These are phyloP conservation scores for Aspergillus sclerotiicarbonarius DNA, from an alignment of 495 filamentous ascomycete species.

Conservation along the genomic window DNA sequence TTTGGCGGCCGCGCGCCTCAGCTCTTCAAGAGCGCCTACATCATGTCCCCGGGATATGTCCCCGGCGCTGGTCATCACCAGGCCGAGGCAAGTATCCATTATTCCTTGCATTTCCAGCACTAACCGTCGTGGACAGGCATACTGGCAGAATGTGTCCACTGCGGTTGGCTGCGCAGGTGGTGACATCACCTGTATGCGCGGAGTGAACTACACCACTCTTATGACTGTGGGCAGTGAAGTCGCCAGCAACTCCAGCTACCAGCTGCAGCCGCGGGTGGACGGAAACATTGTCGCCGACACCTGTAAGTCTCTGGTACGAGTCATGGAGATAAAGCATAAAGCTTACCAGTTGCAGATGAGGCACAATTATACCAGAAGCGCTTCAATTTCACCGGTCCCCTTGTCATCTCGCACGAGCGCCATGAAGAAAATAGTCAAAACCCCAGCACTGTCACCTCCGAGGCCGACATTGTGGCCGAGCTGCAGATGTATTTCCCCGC, in stretches of 20 bases:
- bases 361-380: conserved; percentile 35
- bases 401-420: conserved; percentile 32
- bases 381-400: conserved; percentile 35
- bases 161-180: conserved; percentile 31
- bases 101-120: too few relatives aligned
- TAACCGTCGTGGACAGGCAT: neutral
- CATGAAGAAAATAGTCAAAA: too few relatives aligned
- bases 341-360: too few relatives aligned
- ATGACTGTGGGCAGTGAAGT: conserved; percentile 21
- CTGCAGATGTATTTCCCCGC: too few relatives aligned
- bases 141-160: conserved; percentile 35
- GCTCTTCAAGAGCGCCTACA: conserved; percentile 32
- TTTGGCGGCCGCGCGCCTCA: conserved; percentile 33
- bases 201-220: conserved; percentile 27
- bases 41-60: conserved; percentile 36
- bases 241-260: conserved; percentile 25
- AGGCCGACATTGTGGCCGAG: too few relatives aligned
- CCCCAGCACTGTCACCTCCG: too few relatives aligned
- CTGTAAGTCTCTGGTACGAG: too few relatives aligned
- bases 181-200: conserved; percentile 27
- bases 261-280: conserved; percentile 38
- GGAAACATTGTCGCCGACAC: conserved; percentile 36
- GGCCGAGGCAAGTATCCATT: conserved; percentile 16
- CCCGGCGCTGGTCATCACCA: conserved; percentile 32
- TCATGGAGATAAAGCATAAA: too few relatives aligned